Evolutionary conservation across 208 protist species (phyloP).

Genomic region (Strigomonas culicis): DNA sequence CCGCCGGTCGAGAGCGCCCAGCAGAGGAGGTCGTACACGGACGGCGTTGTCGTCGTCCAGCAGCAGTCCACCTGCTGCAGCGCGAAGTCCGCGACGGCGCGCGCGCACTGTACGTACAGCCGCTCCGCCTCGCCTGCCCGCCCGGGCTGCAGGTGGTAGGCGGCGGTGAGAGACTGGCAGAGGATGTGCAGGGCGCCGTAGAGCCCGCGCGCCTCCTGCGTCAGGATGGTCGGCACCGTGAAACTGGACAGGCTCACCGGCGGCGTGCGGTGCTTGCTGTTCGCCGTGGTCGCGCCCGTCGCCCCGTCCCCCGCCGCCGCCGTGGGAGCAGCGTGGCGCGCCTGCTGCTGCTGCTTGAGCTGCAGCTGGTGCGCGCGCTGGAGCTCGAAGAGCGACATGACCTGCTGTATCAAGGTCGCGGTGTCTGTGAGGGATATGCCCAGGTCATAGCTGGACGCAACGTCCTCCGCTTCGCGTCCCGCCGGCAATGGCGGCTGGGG

Average conservation of each 20-base stretch:
- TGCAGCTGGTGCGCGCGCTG: conserved; percentile 7
- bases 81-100: conserved; percentile 37
- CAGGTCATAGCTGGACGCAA: conserved; percentile 13
- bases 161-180: conserved; percentile 13
- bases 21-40: conserved; percentile 68
- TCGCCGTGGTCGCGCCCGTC: background rate
- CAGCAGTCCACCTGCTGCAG: conserved; percentile 65
- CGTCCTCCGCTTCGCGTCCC: conserved; percentile 2
- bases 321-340: background rate
- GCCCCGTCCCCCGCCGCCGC: conserved; percentile 12
- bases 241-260: conserved; percentile 30
- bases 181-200: conserved; percentile 58
- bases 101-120: background rate
- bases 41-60: conserved; percentile 65
- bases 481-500: background rate
- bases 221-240: conserved; percentile 50
- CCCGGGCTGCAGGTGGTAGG: background rate
- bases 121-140: background rate
- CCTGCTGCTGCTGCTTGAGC: background rate
- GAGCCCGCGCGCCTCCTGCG: conserved; percentile 53
- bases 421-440: conserved; percentile 6
- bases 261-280: background rate
- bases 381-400: conserved; percentile 19
- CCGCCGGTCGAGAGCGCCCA: conserved; percentile 23
- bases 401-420: conserved; percentile 13